Percentiles rank a stretch among this genome's conserved stretches.
Conservation (phyloP, 257 asterid genomes). For the Scutellaria barbata region DNA sequence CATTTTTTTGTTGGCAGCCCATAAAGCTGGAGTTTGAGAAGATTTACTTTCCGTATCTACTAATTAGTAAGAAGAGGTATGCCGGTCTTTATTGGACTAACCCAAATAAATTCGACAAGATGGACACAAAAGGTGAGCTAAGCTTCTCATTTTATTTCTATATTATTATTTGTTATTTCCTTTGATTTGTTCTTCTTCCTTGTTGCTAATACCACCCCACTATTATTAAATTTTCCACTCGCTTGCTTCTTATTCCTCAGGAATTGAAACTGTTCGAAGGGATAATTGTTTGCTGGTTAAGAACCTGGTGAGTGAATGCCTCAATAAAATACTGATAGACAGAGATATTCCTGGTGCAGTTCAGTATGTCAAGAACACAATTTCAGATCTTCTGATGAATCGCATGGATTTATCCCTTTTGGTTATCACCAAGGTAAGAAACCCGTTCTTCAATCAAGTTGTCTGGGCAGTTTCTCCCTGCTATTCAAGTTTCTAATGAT, state of each 20-base stretch:
- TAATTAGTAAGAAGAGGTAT: constrained; percentile 98
- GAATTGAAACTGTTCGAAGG: constrained; percentile 96
- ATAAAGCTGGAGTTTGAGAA: constrained; percentile 97
- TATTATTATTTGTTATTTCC: constrained; percentile 31
- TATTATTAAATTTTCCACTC: background rate
- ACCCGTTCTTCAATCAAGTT: background rate
- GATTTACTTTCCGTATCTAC: constrained; percentile 87
- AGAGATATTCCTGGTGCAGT: constrained; percentile 96
- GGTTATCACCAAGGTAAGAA: constrained; percentile 90
- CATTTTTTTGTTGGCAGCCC: constrained; percentile 60
- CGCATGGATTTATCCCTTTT: constrained; percentile 98
- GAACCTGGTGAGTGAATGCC: constrained; percentile 90
- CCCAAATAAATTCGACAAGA: constrained; percentile 90
- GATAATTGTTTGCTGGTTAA: constrained; percentile 97
- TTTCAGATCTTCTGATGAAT: constrained; percentile 96
- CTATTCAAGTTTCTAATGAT: constrained; percentile 16
- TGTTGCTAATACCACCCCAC: constrained; percentile 19
- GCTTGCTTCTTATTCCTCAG: constrained; percentile 44
- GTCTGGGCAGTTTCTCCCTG: background rate
- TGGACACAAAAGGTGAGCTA: constrained; percentile 93
- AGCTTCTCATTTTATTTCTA: constrained; percentile 32
- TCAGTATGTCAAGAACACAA: constrained; percentile 88
- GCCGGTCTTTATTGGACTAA: constrained; percentile 99
- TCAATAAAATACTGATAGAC: constrained; percentile 88
- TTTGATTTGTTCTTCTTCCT: constrained; percentile 12